Conservation (phyloP, 768 basidiomycete genomes). For the Cystobasidium ongulense region DNA sequence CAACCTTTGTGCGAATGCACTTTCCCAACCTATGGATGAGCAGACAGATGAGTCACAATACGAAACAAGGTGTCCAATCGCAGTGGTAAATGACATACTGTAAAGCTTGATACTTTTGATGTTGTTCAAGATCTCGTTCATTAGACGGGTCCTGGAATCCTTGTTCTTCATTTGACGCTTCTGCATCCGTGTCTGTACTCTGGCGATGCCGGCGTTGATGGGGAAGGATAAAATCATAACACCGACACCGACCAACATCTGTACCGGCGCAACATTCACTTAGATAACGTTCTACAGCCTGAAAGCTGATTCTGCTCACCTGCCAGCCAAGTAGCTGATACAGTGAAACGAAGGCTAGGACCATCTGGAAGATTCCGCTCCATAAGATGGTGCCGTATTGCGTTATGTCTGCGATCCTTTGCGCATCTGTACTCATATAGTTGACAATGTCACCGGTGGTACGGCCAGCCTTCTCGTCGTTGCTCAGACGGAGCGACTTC, state of each 20-base stretch:
- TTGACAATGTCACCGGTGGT: constrained; percentile 90
- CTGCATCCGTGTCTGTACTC: constrained; percentile 54
- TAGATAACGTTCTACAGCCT: neutral
- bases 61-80: neutral
- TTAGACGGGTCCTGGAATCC: constrained; percentile 50
- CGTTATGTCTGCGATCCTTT: constrained; percentile 39
- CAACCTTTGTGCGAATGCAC: constrained; percentile 72
- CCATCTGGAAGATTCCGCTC: constrained; percentile 82
- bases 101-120: constrained; percentile 77
- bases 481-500: constrained; percentile 76
- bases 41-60: neutral
- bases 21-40: constrained; percentile 65
- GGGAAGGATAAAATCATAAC: constrained; percentile 43
- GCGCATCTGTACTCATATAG: constrained; percentile 57
- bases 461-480: constrained; percentile 65
- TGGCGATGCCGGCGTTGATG: constrained; percentile 52
- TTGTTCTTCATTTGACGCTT: constrained; percentile 87
- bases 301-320: constrained; percentile 21
- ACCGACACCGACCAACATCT: constrained; percentile 32
- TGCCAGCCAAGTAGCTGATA: constrained; percentile 64
- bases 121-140: constrained; percentile 88
- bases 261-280: neutral
- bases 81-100: constrained; percentile 24
- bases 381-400: constrained; percentile 65
- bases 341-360: constrained; percentile 77